Conservation (phyloP, 352 stramenopile genomes). For the Phytophthora ohioensis region DNA sequence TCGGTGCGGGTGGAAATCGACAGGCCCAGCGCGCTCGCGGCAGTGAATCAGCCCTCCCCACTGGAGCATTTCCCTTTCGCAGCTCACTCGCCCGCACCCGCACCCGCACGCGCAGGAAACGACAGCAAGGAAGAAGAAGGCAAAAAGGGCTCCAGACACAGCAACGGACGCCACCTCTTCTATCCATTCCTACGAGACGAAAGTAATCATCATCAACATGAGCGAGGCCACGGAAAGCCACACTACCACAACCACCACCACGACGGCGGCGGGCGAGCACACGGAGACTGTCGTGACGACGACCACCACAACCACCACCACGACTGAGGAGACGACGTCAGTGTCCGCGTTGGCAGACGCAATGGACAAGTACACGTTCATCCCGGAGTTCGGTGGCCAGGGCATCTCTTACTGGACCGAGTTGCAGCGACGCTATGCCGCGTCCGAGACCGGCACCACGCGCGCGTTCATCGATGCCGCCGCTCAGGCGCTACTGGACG, state of each 20-base stretch:
- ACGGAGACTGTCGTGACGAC: constrained; percentile 43
- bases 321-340: constrained; percentile 16
- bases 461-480: constrained; percentile 56
- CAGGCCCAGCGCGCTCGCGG: constrained; percentile 28
- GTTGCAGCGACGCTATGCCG: constrained; percentile 56
- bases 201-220: constrained; percentile 32
- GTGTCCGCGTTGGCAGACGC: constrained; percentile 37
- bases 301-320: constrained; percentile 33
- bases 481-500: constrained; percentile 55
- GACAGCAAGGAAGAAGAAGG: constrained; percentile 18
- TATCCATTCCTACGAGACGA: constrained; percentile 7
- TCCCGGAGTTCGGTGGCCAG: constrained; percentile 79
- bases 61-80: constrained; percentile 45
- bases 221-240: constrained; percentile 42
- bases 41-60: constrained; percentile 20
- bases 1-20: constrained; percentile 37
- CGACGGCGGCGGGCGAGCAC: constrained; percentile 25
- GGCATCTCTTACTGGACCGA: constrained; percentile 74
- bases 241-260: constrained; percentile 37
- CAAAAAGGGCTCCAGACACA: constrained; percentile 20
- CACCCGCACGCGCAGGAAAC: constrained; percentile 13
- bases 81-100: constrained; percentile 30
- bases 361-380: constrained; percentile 43
- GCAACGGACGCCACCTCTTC: constrained; percentile 13
- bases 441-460: constrained; percentile 38